A percentile compares a stretch with the other conserved stretches of the same genome.
phyloP scores from a whole-genome alignment of 164 flowering plant genomes.

The Cinnamomum chago region DNA sequence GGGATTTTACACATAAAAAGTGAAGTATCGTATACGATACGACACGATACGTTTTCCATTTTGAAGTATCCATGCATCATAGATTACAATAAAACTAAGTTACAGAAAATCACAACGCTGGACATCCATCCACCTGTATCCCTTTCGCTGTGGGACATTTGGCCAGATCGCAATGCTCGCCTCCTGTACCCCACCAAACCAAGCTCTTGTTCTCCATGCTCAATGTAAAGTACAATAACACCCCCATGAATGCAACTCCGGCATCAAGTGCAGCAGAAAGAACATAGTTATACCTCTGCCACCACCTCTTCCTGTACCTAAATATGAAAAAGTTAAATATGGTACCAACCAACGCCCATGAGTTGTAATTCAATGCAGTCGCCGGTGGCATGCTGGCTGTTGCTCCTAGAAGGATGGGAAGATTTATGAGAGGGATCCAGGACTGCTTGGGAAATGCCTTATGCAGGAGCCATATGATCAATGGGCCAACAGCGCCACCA shows the following conservation, averaged over 20 bases:
- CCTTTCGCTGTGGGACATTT: slow-evolving; percentile 83
- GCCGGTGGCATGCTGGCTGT: slow-evolving; percentile 84
- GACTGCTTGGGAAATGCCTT: slow-evolving; percentile 65
- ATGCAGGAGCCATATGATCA: slow-evolving; percentile 69
- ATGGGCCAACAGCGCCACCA: slow-evolving; percentile 76
- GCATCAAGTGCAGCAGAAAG: slow-evolving; percentile 91
- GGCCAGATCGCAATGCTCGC: slow-evolving; percentile 76
- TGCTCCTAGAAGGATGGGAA: slow-evolving; percentile 85
- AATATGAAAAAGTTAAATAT: slow-evolving; percentile 79
- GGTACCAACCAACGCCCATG: slow-evolving; percentile 75
- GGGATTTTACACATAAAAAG: no score
- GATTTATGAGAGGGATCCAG: slow-evolving; percentile 84
- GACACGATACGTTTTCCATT: no score
- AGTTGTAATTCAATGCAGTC: slow-evolving; percentile 63
- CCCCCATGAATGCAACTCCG: slow-evolving; percentile 88
- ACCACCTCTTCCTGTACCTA: slow-evolving; percentile 76
- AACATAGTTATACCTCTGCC: slow-evolving; percentile 85
- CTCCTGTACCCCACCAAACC: slow-evolving; percentile 76
- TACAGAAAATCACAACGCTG: slow-evolving; percentile 17
- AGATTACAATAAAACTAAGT: no score
- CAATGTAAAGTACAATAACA: slow-evolving; percentile 56
- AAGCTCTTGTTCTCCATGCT: slow-evolving; percentile 42
- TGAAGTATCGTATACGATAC: no score
- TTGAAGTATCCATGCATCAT: no score
- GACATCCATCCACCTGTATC: slow-evolving; percentile 54